Conservation (phyloP, 2,329 filamentous ascomycete species). For the Microascus cirrosus region DNA sequence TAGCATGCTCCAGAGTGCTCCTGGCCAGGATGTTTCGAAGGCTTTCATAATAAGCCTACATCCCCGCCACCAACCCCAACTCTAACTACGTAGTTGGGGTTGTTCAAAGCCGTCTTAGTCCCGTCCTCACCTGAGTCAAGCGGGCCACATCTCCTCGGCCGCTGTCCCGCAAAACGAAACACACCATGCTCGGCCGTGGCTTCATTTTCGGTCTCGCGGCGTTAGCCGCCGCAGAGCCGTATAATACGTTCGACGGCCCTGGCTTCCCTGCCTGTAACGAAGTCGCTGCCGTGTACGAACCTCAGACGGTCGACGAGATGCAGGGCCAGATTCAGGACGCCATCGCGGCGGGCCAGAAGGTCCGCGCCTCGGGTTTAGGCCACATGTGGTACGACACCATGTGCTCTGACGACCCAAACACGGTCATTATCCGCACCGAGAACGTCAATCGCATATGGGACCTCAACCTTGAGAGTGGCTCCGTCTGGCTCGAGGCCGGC, state of each 20-base stretch:
- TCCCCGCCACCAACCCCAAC: neutral
- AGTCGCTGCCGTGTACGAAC: constrained; percentile 30
- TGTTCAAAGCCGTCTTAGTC: neutral
- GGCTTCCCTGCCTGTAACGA: constrained; percentile 35
- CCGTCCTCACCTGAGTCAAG: too few relatives aligned
- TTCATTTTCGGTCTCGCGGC: neutral
- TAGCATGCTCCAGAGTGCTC: neutral
- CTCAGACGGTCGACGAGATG: constrained; percentile 32
- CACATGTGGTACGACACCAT: constrained; percentile 45
- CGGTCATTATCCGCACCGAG: constrained; percentile 35
- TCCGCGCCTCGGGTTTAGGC: constrained; percentile 36
- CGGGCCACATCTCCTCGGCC: neutral
- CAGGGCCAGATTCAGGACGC: constrained; percentile 27
- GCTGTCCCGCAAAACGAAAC: neutral
- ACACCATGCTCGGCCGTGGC: neutral
- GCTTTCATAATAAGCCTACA: neutral
- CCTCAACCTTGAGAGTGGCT: constrained; percentile 27
- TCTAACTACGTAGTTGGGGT: neutral
- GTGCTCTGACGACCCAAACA: constrained; percentile 33
- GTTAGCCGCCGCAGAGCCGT: constrained; percentile 17
- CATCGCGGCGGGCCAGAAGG: constrained; percentile 22
- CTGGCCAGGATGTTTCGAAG: neutral
- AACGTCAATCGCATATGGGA: constrained; percentile 30
- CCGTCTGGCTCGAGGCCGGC: constrained; percentile 37
- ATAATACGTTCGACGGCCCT: constrained; percentile 38